Conservation (phyloP, 1,139 yeast species). For the Eremothecium sinecaudum region DNA sequence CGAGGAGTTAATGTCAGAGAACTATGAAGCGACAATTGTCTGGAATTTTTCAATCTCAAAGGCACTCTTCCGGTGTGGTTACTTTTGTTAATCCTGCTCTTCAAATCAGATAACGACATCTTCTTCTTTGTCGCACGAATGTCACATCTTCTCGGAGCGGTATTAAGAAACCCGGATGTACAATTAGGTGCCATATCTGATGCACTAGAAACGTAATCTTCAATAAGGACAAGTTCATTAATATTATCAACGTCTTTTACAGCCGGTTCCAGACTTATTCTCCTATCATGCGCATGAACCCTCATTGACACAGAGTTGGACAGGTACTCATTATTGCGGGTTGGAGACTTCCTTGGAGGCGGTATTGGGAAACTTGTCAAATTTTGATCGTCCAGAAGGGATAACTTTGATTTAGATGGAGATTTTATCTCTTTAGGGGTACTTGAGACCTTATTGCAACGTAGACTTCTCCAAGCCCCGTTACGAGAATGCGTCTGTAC, state of each 20-base stretch:
- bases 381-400: slow-evolving; percentile 24
- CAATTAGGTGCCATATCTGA: slow-evolving; percentile 5
- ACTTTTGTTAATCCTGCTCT: slow-evolving; percentile 18
- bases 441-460: too few species aligned
- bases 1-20: slow-evolving; percentile 7
- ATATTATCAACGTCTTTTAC: slow-evolving; percentile 8
- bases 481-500: too few species aligned
- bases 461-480: too few species aligned
- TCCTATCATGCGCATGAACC: slow-evolving; percentile 16
- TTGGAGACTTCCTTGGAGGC: slow-evolving; percentile 18
- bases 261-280: slow-evolving; percentile 17
- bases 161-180: background rate
- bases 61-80: slow-evolving; percentile 15
- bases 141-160: background rate
- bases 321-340: slow-evolving; percentile 12
- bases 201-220: slow-evolving; percentile 22
- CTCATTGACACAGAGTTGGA: slow-evolving; percentile 20
- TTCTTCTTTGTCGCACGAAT: slow-evolving; percentile 14
- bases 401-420: slow-evolving; percentile 22
- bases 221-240: slow-evolving; percentile 16
- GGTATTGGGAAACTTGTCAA: slow-evolving; percentile 26
- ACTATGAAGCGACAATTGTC: slow-evolving; percentile 8
- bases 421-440: too few species aligned
- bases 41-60: slow-evolving; percentile 14
- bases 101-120: slow-evolving; percentile 25